Evolutionary conservation across 192 early-diverging fungal species (phyloP), one percentile per base, ranked within the genome.

Genomic region (Coemansia erecta): DNA sequence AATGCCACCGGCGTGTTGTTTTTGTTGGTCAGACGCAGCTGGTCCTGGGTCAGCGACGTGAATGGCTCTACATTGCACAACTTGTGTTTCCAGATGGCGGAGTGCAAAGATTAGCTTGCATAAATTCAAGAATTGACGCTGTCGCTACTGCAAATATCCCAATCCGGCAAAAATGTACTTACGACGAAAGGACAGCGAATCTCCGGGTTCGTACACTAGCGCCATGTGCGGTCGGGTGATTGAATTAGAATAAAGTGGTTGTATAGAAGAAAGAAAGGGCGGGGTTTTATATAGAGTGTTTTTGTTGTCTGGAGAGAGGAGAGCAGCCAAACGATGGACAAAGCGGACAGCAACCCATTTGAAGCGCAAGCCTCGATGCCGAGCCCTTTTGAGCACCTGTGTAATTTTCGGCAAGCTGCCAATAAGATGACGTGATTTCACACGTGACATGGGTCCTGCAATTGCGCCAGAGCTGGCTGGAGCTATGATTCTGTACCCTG

Each of bases 1-100:
- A 95, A 99, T n/a, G 92, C 90, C 28, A 95, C 80, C 1, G 91
- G 82, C 40, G 83, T 47, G 56, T 83, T 73, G 57, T 81, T 80
- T 26, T 81, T 75, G 81, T 92, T 92, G 23, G 69, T 80, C 53
- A 91, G 80, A n/a, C 65, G 56, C 51, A 89, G 63, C 8, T 58
- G 55, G 51, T 83, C 83, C 42, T 85, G 82, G 48, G 85, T 82
- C 51, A 81, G 69, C 45, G 72, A 66, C 43, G 84, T 83, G 58
- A 90, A 83, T 19, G 89, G 89, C 63, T 85, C 86, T 87, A 72
- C 24, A 53, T 14, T 31, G 18, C 8, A 47, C 17, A 37, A 51
- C 23, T n/a, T 8, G 26, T 7, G n/a, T 31, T 44, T 14, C 22
- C 46, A 43, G 12, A 21, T 31, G 28, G 28, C 28, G 28, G 28